phyloP scores from a whole-genome alignment of 139 green algal species.

The Auxenochlorella pyrenoidosa region DNA sequence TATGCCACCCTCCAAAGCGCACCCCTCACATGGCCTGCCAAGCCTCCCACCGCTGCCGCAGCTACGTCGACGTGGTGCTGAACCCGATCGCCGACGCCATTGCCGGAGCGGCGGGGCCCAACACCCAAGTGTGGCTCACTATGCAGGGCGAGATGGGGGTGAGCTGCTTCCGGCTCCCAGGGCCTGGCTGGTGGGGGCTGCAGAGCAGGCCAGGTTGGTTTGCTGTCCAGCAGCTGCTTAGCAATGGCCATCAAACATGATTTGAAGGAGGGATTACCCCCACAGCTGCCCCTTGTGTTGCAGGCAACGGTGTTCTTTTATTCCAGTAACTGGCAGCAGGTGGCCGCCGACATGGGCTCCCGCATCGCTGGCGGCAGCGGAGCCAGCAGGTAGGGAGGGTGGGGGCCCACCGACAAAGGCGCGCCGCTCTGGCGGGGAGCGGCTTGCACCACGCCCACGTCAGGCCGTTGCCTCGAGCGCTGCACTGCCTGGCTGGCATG shows the following conservation, averaged over 20 bases:
- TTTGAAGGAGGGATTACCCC: too few relatives aligned
- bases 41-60: neutral
- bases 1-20: too few relatives aligned
- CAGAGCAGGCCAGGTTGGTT: neutral
- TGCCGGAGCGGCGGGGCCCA: neutral
- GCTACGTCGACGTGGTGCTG: conserved; percentile 56
- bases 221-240: neutral
- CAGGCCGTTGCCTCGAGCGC: too few relatives aligned
- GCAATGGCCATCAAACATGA: too few relatives aligned
- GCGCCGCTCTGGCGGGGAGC: neutral
- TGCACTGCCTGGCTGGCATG: neutral
- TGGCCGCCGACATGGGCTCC: neutral
- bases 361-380: neutral
- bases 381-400: neutral
- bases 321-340: neutral
- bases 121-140: conserved; percentile 31
- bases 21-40: neutral
- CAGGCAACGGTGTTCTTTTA: conserved; percentile 33
- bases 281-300: neutral
- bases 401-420: neutral
- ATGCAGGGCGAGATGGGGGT: conserved; percentile 33
- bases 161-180: neutral
- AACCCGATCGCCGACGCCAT: conserved; percentile 54
- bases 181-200: neutral
- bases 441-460: too few relatives aligned